Conservation (phyloP, 139 green algal species). For the Axilococcus clingmanii region DNA sequence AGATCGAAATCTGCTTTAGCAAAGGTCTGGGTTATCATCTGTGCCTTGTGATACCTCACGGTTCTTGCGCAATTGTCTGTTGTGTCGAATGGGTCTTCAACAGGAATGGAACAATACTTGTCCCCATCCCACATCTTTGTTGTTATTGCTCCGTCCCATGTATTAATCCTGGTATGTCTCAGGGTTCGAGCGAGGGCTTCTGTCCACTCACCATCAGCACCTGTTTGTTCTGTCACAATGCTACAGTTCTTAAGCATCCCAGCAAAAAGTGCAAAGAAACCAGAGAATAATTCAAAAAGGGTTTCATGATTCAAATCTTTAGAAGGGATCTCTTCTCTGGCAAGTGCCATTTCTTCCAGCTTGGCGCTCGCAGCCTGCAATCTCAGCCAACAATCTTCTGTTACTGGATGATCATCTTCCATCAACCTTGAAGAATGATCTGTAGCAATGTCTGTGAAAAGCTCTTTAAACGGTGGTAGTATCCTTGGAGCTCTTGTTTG, state of each 20-base stretch:
- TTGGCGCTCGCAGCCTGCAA: slow-evolving; percentile 3
- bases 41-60: slow-evolving; percentile 1
- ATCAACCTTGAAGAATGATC: too few species aligned
- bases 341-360: not conserved
- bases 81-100: slow-evolving; percentile 28
- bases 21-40: too few species aligned
- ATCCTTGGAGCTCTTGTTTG: slow-evolving; percentile 26
- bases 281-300: not conserved
- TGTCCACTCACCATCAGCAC: not conserved
- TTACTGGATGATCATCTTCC: slow-evolving; percentile 25
- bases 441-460: too few species aligned
- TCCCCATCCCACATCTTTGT: slow-evolving; percentile 10
- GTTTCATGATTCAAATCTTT: slow-evolving; percentile 1
- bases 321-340: not conserved
- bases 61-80: slow-evolving; percentile 28
- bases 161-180: slow-evolving; percentile 13
- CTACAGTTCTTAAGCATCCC: not conserved
- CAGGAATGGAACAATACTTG: slow-evolving; percentile 4
- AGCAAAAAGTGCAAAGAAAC: not conserved
- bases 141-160: slow-evolving; percentile 9
- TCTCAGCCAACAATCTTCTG: slow-evolving; percentile 8
- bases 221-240: not conserved
- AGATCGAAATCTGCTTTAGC: too few species aligned
- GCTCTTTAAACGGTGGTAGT: slow-evolving; percentile 31
- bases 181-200: slow-evolving; percentile 5